These are phyloP conservation scores for Inga leiocalycina DNA, from an alignment of 306 rosid genomes.

Conservation along the genomic window DNA sequence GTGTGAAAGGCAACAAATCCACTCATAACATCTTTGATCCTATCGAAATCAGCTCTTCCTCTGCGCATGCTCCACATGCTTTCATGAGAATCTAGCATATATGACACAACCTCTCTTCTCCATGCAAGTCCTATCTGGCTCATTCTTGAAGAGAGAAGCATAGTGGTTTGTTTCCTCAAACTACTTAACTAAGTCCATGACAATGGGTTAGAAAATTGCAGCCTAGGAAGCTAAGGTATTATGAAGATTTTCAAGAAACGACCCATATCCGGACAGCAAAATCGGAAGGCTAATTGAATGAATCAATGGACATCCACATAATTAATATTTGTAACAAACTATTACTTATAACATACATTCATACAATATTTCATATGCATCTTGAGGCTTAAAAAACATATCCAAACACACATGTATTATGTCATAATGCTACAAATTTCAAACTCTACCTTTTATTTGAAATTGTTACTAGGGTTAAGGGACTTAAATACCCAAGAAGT, in stretches of 20 bases:
- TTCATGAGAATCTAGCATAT: conserved; percentile 41
- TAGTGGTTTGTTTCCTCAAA: conserved; percentile 35
- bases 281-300: conserved; percentile 42
- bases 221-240: conserved; percentile 33
- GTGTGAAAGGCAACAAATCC: background rate
- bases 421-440: too few species aligned
- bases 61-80: conserved; percentile 44
- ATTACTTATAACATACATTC: too few species aligned
- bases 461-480: too few species aligned
- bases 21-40: conserved; percentile 34
- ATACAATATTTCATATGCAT: too few species aligned
- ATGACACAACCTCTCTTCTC: conserved; percentile 40
- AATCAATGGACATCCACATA: too few species aligned
- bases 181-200: conserved; percentile 5
- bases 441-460: too few species aligned
- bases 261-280: background rate
- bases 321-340: too few species aligned
- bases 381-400: too few species aligned
- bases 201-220: conserved; percentile 26
- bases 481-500: too few species aligned
- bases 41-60: conserved; percentile 38
- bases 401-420: too few species aligned
- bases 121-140: conserved; percentile 33
- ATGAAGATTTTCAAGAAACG: conserved; percentile 18
- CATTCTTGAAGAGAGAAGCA: conserved; percentile 24